phyloP scores from a whole-genome alignment of 495 filamentous ascomycete genomes.

The Delitschia confertaspora region DNA sequence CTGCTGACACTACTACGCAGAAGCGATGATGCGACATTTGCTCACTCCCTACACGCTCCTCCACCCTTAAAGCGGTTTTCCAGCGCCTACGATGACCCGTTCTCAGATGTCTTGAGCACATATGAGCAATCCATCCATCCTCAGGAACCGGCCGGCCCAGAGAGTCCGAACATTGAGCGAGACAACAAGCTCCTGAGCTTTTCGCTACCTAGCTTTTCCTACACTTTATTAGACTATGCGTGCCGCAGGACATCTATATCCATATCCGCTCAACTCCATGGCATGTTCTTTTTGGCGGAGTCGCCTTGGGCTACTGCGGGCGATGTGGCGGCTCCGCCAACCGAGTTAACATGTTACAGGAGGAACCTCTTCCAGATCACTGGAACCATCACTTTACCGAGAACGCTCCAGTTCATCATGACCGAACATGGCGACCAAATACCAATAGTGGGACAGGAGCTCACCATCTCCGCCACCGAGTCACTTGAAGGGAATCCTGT shows the following conservation, averaged over 20 bases:
- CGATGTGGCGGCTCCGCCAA: slow-evolving; percentile 56
- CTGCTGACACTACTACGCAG: slow-evolving; percentile 24
- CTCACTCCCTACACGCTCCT: slow-evolving; percentile 21
- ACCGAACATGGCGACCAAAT: slow-evolving; percentile 71
- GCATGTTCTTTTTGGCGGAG: slow-evolving; percentile 94
- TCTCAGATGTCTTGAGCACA: slow-evolving; percentile 36
- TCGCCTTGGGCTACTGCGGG: slow-evolving; percentile 58
- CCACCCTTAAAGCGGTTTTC: slow-evolving; percentile 35
- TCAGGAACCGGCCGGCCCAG: slow-evolving; percentile 27
- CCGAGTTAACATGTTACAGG: slow-evolving; percentile 86
- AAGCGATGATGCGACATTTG: slow-evolving; percentile 25
- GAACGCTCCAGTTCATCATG: slow-evolving; percentile 61
- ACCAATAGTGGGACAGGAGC: slow-evolving; percentile 63
- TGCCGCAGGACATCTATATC: slow-evolving; percentile 50
- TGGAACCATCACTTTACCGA: slow-evolving; percentile 67
- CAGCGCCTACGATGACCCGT: slow-evolving; percentile 36
- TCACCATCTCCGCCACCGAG: slow-evolving; percentile 78
- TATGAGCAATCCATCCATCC: slow-evolving; percentile 32
- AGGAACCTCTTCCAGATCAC: slow-evolving; percentile 86
- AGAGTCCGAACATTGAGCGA: slow-evolving; percentile 45
- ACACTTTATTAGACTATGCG: slow-evolving; percentile 60
- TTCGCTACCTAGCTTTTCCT: slow-evolving; percentile 58
- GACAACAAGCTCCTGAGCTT: slow-evolving; percentile 79
- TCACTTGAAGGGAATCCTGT: slow-evolving; percentile 80
- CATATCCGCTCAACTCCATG: slow-evolving; percentile 76